phyloP scores from a whole-genome alignment of 2,329 filamentous ascomycete species.

The Phaeosphaeriaceae sp. region DNA sequence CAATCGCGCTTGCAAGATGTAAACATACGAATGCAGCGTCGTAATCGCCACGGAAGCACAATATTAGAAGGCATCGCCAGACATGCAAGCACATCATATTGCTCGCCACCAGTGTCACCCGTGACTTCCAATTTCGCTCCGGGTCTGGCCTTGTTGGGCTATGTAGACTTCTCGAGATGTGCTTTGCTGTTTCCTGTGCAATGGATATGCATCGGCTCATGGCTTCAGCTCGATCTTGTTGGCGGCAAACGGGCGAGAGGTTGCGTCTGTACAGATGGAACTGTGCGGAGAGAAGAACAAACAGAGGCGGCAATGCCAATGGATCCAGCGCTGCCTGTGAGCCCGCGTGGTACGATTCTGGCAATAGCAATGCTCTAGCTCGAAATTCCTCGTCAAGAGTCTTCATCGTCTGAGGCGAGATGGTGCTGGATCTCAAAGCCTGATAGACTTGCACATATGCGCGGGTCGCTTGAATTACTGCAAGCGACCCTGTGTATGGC shows the following conservation, averaged over 20 bases:
- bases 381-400: constrained; percentile 83
- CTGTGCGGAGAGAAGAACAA: constrained; percentile 82
- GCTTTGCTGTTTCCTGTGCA: constrained; percentile 77
- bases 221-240: constrained; percentile 71
- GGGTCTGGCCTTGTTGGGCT: constrained; percentile 40
- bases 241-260: constrained; percentile 73
- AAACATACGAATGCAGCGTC: constrained; percentile 76
- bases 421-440: constrained; percentile 67
- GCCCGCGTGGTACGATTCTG: constrained; percentile 72
- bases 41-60: constrained; percentile 77
- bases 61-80: constrained; percentile 83
- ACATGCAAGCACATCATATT: constrained; percentile 81
- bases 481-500: constrained; percentile 72
- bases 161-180: constrained; percentile 72
- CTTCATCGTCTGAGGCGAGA: constrained; percentile 72
- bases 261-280: constrained; percentile 90
- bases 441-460: constrained; percentile 77
- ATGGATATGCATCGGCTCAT: constrained; percentile 78
- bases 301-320: constrained; percentile 74
- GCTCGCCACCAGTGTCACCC: constrained; percentile 72
- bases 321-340: constrained; percentile 74
- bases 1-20: constrained; percentile 73
- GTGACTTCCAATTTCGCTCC: constrained; percentile 57
- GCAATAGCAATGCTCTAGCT: constrained; percentile 76
- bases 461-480: constrained; percentile 81